Base-by-base conservation (phyloP, 495 filamentous ascomycete species). In the Hapsidospora chrysogenum region DNA sequence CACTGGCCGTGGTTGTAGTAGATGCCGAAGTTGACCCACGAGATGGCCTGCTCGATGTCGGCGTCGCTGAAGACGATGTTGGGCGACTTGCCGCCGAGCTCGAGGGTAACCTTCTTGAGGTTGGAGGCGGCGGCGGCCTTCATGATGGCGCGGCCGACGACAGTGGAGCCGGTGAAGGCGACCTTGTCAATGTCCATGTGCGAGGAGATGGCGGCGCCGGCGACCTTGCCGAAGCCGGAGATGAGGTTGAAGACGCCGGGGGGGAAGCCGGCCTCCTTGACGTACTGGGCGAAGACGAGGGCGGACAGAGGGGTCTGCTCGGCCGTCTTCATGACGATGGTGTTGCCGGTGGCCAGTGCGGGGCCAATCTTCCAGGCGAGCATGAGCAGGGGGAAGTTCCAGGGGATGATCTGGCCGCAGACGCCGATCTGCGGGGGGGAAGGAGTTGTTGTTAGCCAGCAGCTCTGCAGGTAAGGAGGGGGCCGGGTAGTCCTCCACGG, bases 141-240 rank as follows among this genome's bases (percentile, higher is more conserved):
- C 35, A 97, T 64, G 40, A 87, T 77, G 41, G 74, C 60, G 36
- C 64, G 66, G 5, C 71, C 82, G 17, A 79, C 85, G 2, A 61
- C 58, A 0, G 81, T 87, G 21, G 66, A 74, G 11, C 81, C 81
- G 1, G 81, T 87, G 49, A 87, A 87, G 17, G 81, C 78, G 41
- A 87, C 61, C 61, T 85, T 87, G 55, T 85, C 80, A 33, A 87
- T 80, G 59, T 89, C 81, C 87, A 96, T 95, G 67, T 97, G 89
- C 34, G 74, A 68, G 34, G 89, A 72, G 55, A 97, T 72, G 47
- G 89, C 87, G 23, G 89, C 85, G 58, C 89, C 89, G 36, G 92
- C 89, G 38, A 72, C 56, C 60, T 74, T 84, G 47, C 89, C 89
- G 57, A 92, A 78, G 36, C 89, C 89, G 33, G 85, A 92, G 19